Evolutionary conservation across 2,329 filamentous ascomycete genomes (phyloP).

Genomic region (Trichoderma aggressivum): DNA sequence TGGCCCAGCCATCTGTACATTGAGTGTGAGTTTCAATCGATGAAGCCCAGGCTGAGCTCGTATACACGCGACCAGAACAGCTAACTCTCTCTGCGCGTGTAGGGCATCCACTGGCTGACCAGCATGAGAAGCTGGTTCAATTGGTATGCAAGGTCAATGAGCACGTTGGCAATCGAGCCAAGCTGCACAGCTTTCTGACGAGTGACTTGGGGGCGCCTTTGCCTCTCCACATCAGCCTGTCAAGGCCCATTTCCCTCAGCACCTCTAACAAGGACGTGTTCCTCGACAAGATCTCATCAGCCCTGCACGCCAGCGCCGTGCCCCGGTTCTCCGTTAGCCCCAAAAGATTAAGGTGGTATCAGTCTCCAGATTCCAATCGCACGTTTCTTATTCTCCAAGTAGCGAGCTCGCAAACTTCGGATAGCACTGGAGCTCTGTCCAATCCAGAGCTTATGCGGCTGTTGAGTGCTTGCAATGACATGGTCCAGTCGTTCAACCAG

Average conservation of each 20-base stretch:
- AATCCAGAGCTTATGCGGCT: slow-evolving; percentile 59
- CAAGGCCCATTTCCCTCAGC: slow-evolving; percentile 70
- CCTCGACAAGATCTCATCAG: slow-evolving; percentile 49
- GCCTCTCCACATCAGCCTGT: slow-evolving; percentile 88
- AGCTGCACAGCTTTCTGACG: slow-evolving; percentile 65
- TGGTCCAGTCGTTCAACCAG: slow-evolving; percentile 60
- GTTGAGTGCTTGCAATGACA: slow-evolving; percentile 63
- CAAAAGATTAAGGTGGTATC: slow-evolving; percentile 46
- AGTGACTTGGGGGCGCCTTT: slow-evolving; percentile 74
- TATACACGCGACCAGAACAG: too few species aligned
- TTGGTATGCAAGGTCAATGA: slow-evolving; percentile 40
- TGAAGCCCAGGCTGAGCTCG: too few species aligned
- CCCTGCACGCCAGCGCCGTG: slow-evolving; percentile 34
- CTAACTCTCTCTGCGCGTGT: not conserved
- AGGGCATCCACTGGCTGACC: slow-evolving; percentile 53
- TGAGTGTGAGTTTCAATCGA: slow-evolving; percentile 63
- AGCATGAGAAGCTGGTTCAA: slow-evolving; percentile 46
- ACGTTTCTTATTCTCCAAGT: slow-evolving; percentile 82
- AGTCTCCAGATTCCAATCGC: slow-evolving; percentile 58
- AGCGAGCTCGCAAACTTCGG: slow-evolving; percentile 24
- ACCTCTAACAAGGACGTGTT: slow-evolving; percentile 72
- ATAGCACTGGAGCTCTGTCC: slow-evolving; percentile 27
- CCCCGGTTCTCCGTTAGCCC: slow-evolving; percentile 40
- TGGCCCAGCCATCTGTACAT: slow-evolving; percentile 93
- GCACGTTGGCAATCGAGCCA: slow-evolving; percentile 31